Percentiles rank a stretch among this genome's conserved stretches.
Evolutionary conservation across 177 flowering plant species (phyloP).

Genomic region (Vitis hybrid): DNA sequence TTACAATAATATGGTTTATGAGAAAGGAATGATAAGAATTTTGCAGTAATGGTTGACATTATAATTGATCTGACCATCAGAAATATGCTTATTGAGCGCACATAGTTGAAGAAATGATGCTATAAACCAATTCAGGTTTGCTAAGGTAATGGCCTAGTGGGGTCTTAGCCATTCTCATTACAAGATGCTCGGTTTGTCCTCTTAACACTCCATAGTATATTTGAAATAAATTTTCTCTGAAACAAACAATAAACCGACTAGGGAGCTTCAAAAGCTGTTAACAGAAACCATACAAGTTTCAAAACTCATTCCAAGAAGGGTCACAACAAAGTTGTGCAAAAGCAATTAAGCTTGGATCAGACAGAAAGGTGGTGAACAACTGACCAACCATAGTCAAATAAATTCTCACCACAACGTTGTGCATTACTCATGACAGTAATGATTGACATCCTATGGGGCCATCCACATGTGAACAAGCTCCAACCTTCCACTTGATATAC

Average conservation of each 20-base stretch:
- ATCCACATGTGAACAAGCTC: slow-evolving; percentile 94
- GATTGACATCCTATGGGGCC: slow-evolving; percentile 96
- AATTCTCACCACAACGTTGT: slow-evolving; percentile 56
- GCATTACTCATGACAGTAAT: slow-evolving; percentile 89
- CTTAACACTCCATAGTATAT: too few species aligned
- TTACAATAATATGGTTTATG: too few species aligned
- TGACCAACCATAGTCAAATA: slow-evolving; percentile 49
- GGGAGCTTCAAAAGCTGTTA: background rate
- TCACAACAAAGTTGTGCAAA: slow-evolving; percentile 91
- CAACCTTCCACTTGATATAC: slow-evolving; percentile 91
- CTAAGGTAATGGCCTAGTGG: too few species aligned
- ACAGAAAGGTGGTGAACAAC: slow-evolving; percentile 87
- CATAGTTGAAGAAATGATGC: too few species aligned
- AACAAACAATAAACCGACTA: background rate
- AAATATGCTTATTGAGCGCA: too few species aligned
- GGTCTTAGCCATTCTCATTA: too few species aligned
- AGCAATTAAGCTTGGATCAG: slow-evolving; percentile 94
- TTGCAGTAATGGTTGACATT: too few species aligned
- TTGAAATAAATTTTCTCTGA: too few species aligned
- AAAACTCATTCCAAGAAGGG: slow-evolving; percentile 55
- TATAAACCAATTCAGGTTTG: too few species aligned
- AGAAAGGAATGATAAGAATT: too few species aligned
- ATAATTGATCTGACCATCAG: too few species aligned
- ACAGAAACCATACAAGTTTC: background rate
- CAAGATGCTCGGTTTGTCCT: too few species aligned